A percentile compares a stretch with the other conserved stretches of the same genome.
phyloP scores from a whole-genome alignment of 192 early-diverging fungal species.

The Gaertneriomyces sp. region DNA sequence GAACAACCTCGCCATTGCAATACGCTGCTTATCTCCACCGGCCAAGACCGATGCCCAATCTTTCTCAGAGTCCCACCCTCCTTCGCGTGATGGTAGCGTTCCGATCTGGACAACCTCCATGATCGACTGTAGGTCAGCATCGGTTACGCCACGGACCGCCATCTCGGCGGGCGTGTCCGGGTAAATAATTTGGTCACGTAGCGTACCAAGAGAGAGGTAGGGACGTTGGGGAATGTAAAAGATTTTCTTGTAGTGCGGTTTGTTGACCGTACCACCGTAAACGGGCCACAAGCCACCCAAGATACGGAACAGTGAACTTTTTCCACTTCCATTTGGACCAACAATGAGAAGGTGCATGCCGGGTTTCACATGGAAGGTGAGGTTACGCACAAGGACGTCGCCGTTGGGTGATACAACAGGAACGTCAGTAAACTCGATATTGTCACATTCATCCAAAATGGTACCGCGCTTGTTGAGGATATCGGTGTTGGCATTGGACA shows the following conservation, averaged over 20 bases:
- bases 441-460: constrained; percentile 25
- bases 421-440: constrained; percentile 83
- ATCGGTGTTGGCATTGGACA: constrained; percentile 37
- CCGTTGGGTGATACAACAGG: constrained; percentile 95
- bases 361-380: constrained; percentile 84
- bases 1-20: constrained; percentile 83
- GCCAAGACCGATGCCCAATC: constrained; percentile 82
- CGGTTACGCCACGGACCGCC: constrained; percentile 64
- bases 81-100: constrained; percentile 77
- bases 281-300: constrained; percentile 95
- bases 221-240: constrained; percentile 99
- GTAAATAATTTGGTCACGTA: constrained; percentile 98
- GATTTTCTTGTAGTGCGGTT: constrained; percentile 65
- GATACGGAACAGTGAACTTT: constrained; percentile 91
- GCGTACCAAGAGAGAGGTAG: constrained; percentile 89
- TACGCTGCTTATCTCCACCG: constrained; percentile 73
- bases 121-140: constrained; percentile 73
- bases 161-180: constrained; percentile 84
- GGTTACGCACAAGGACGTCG: constrained; percentile 80
- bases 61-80: constrained; percentile 64
- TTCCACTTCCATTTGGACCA: constrained; percentile 91
- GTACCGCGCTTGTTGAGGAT: constrained; percentile 23
- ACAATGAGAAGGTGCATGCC: constrained; percentile 90
- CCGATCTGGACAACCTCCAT: constrained; percentile 80
- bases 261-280: constrained; percentile 64